Conservation (phyloP, 805 yeast genomes). For the Candida maltosa region DNA sequence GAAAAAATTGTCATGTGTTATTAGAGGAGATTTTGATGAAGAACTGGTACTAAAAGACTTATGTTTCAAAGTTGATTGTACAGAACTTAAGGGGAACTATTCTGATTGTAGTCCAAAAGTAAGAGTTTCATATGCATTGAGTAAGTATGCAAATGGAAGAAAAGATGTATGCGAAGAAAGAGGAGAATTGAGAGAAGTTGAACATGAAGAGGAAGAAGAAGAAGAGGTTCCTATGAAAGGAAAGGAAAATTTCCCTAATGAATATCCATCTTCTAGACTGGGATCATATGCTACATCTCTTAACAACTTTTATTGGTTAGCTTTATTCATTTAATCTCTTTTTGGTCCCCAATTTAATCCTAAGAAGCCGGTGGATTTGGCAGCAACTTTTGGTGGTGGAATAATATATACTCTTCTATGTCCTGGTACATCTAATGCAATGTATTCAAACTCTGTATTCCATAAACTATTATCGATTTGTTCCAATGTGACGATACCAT, state of each 20-base stretch:
- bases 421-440: conserved; percentile 76
- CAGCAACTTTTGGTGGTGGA: conserved; percentile 47
- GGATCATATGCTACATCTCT: too few relatives aligned
- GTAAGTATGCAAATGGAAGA: too few relatives aligned
- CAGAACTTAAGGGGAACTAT: conserved; percentile 32
- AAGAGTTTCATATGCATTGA: conserved; percentile 38
- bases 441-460: conserved; percentile 66
- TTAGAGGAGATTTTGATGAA: conserved; percentile 18
- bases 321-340: conserved; percentile 47
- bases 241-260: conserved; percentile 1
- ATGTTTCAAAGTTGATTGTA: conserved; percentile 38
- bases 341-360: conserved; percentile 89
- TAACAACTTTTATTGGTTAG: too few relatives aligned
- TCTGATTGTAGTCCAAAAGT: conserved; percentile 38
- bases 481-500: conserved; percentile 76
- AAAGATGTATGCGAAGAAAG: too few relatives aligned
- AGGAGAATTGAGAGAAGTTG: too few relatives aligned
- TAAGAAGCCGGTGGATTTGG: conserved; percentile 56
- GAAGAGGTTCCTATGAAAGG: too few relatives aligned
- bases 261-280: too few relatives aligned
- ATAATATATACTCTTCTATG: conserved; percentile 65
- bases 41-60: conserved; percentile 23
- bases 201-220: too few relatives aligned
- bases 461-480: conserved; percentile 67
- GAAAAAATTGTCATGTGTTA: conserved; percentile 36